Percentiles rank a stretch among this genome's conserved stretches.
phyloP scores from a whole-genome alignment of 2,329 filamentous ascomycete species.

The Aspergillus arachidicola region DNA sequence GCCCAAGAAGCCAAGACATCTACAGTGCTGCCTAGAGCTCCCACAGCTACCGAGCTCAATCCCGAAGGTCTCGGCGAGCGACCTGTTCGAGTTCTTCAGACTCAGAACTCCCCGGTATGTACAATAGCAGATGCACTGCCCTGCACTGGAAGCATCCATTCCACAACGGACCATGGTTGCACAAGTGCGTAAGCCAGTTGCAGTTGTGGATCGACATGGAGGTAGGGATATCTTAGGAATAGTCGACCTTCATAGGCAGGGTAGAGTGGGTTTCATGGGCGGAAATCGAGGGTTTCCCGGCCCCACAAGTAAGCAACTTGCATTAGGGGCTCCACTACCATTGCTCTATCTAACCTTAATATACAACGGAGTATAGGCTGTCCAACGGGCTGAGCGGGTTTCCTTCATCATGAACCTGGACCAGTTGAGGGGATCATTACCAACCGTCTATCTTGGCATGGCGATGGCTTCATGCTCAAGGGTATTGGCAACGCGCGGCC shows the following conservation, averaged over 20 bases:
- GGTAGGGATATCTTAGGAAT: too few relatives aligned
- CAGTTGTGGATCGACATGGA: background rate
- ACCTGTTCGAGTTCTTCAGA: background rate
- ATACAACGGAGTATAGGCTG: background rate
- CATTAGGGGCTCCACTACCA: background rate
- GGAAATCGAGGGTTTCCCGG: background rate
- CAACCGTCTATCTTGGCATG: background rate
- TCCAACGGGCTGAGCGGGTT: background rate
- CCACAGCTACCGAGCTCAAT: too few relatives aligned
- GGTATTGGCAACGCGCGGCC: background rate
- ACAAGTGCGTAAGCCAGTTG: background rate
- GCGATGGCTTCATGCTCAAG: background rate
- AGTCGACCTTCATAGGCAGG: too few relatives aligned
- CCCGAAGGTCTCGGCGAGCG: background rate
- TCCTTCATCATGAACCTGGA: background rate
- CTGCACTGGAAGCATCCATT: too few relatives aligned
- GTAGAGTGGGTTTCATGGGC: too few relatives aligned
- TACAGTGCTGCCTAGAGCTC: too few relatives aligned
- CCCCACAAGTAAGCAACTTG: background rate
- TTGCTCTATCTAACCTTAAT: background rate
- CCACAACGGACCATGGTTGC: background rate
- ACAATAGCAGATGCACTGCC: background rate
- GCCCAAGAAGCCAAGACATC: too few relatives aligned
- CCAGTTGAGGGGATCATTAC: background rate
- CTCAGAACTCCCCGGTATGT: background rate